phyloP scores from a whole-genome alignment of 495 filamentous ascomycete species.

The Xylaria sp. region DNA sequence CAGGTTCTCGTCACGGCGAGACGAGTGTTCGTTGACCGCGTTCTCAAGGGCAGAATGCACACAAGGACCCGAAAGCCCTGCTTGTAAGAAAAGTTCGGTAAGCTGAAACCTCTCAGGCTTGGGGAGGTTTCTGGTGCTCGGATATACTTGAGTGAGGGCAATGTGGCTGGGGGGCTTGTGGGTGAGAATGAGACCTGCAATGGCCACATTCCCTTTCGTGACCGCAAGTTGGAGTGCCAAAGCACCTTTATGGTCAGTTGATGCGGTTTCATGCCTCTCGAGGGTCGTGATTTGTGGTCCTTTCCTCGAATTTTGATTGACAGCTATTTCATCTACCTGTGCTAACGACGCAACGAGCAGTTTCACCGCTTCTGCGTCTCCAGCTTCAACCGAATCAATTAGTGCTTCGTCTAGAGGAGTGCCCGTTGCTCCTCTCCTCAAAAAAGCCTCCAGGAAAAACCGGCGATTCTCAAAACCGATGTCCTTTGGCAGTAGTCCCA shows the following conservation, averaged over 20 bases:
- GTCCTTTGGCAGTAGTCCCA: conserved; percentile 50
- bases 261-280: conserved; percentile 51
- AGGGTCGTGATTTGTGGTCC: conserved; percentile 38
- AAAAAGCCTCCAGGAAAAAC: conserved; percentile 44
- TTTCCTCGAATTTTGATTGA: conserved; percentile 34
- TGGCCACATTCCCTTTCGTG: conserved; percentile 41
- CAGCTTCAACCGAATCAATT: conserved; percentile 48
- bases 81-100: conserved; percentile 47
- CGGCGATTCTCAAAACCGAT: conserved; percentile 51
- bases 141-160: conserved; percentile 50
- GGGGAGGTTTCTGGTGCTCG: conserved; percentile 41
- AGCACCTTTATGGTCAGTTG: conserved; percentile 53
- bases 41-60: conserved; percentile 50
- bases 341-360: conserved; percentile 52
- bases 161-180: conserved; percentile 45
- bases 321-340: conserved; percentile 36
- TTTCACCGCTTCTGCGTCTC: conserved; percentile 48
- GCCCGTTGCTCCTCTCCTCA: conserved; percentile 52
- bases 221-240: conserved; percentile 51
- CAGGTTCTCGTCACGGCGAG: conserved; percentile 46
- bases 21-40: conserved; percentile 48
- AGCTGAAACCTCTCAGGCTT: conserved; percentile 47
- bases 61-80: conserved; percentile 44
- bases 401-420: conserved; percentile 47
- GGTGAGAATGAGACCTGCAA: conserved; percentile 49